Conservation (phyloP, 345 rosid genomes). For the Odontarrhena argentea region DNA sequence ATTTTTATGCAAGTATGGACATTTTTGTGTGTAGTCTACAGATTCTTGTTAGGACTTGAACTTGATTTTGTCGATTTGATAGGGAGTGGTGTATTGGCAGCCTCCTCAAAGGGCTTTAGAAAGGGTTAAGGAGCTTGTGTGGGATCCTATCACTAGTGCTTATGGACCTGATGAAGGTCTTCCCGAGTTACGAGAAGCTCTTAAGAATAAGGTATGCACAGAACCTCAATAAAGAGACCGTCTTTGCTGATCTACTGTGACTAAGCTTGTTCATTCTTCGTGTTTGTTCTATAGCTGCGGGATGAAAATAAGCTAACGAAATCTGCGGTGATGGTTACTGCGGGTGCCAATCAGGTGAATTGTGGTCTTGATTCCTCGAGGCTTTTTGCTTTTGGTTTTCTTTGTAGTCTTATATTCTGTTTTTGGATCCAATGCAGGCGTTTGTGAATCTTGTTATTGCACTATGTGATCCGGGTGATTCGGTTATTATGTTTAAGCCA, state of each 20-base stretch:
- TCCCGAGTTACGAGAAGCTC: slow-evolving; percentile 72
- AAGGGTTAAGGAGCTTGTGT: slow-evolving; percentile 75
- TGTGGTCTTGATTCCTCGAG: not conserved
- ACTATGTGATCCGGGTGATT: slow-evolving; percentile 86
- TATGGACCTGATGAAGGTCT: slow-evolving; percentile 96
- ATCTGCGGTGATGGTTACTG: slow-evolving; percentile 90
- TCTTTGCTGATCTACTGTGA: not conserved
- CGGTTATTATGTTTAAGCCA: slow-evolving; percentile 93
- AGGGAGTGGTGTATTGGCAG: slow-evolving; percentile 97
- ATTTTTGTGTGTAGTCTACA: not conserved
- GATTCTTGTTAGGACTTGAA: not conserved
- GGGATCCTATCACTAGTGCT: slow-evolving; percentile 73
- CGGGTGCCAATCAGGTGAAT: slow-evolving; percentile 95
- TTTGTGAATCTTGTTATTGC: slow-evolving; percentile 87
- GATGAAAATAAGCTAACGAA: slow-evolving; percentile 69
- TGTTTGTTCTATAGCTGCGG: slow-evolving; percentile 53
- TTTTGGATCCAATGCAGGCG: slow-evolving; percentile 57
- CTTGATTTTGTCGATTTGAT: slow-evolving; percentile 12
- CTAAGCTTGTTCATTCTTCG: slow-evolving; percentile 4
- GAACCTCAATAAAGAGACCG: not conserved
- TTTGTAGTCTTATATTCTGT: slow-evolving; percentile 7
- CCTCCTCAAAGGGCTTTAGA: slow-evolving; percentile 82
- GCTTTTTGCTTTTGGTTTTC: slow-evolving; percentile 4
- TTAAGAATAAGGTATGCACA: slow-evolving; percentile 59
- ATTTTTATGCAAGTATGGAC: not conserved